A percentile compares a stretch with the other conserved stretches of the same genome.
Conservation (phyloP, 495 filamentous ascomycete genomes). For the Neurospora tetrasperma region DNA sequence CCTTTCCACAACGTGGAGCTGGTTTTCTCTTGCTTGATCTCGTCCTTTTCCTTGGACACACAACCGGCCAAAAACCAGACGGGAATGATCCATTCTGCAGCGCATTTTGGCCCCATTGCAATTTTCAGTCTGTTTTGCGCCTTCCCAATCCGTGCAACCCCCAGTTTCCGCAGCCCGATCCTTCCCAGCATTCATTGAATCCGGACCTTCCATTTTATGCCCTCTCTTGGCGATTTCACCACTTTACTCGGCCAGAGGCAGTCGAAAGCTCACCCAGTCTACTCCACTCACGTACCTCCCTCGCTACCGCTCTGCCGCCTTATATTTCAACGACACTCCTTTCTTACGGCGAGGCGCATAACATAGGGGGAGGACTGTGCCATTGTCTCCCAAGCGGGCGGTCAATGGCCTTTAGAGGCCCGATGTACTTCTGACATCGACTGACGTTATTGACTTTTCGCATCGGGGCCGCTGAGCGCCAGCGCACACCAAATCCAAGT, state of each 20-base stretch:
- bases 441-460: background rate
- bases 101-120: background rate
- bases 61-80: background rate
- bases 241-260: background rate
- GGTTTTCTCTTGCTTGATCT: slow-evolving; percentile 9
- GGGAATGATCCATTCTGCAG: background rate
- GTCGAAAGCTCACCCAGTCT: background rate
- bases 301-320: background rate
- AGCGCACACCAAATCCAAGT: background rate
- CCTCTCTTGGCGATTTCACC: background rate
- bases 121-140: background rate
- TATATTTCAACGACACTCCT: background rate
- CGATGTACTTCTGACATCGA: background rate
- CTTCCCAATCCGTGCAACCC: background rate
- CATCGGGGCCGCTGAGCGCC: background rate
- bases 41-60: background rate
- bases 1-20: slow-evolving; percentile 10
- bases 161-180: background rate
- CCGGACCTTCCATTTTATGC: background rate
- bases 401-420: background rate
- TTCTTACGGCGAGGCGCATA: background rate
- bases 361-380: background rate
- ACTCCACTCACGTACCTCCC: background rate
- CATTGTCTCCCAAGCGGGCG: slow-evolving; percentile 1
- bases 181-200: background rate